Evolutionary conservation across 1,139 yeast species (phyloP), one percentile per base, ranked within the genome.

Genomic region (Diutina scorzettiae): DNA sequence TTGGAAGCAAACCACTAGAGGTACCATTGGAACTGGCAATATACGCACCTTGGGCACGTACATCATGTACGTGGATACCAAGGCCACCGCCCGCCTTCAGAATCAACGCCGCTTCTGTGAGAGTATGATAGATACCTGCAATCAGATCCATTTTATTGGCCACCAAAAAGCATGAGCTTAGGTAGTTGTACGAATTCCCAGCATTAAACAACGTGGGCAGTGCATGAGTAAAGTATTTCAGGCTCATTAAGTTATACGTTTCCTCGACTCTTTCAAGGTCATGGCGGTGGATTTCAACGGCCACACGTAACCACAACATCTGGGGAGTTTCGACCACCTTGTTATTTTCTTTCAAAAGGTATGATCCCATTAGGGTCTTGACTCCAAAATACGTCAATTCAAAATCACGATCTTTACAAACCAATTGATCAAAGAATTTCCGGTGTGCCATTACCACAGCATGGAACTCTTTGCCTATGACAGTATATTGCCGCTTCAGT

Each of bases 51-150:
- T 87, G 77, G 37, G 87, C 76, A 57, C 95, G 78, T 51, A 85
- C 81, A 61, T 85, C 81, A 62, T 82, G 91, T 44, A 84, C 75
- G 53, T 82, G 86, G 51, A 85, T 69, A 49, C 95, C 95, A 57
- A 85, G 81, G 55, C 95, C 95, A 55, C 95, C 95, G 39, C 95
- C 94, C 47, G 87, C 76, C 64, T 85, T 85, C 49, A 94, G 83
- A 48, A 85, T 85, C 56, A 83, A 68, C 28, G 95, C 95, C 63
- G 91, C 78, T 46, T 85, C 81, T 65, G 84, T 82, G 52, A 85
- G 72, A 40, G 95, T 84, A 50, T 82, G 89, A 57, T 82, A 85
- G 49, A 85, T 86, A 47, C 95, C 95, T 48, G 85, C 95, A 51
- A 85, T 85, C 28, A 94, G 83, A 60, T 85, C 17, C 40, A 84